Evolutionary conservation across 257 asterid species (phyloP).

Genomic region (Gentiana straminea): DNA sequence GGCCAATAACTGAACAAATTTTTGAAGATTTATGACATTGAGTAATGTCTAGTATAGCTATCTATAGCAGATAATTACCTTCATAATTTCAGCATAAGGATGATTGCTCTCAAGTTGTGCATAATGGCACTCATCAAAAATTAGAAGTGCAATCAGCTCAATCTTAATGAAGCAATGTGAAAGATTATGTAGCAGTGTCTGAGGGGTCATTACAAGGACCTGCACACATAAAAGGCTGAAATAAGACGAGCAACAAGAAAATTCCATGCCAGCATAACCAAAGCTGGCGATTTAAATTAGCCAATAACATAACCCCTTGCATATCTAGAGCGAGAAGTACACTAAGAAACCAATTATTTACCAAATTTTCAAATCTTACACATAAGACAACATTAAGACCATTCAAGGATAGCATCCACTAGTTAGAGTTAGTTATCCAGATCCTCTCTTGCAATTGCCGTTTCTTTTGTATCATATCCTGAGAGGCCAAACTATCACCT

Average conservation of each 20-base stretch:
- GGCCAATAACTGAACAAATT: background rate
- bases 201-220: constrained; percentile 97
- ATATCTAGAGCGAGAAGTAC: too few relatives aligned
- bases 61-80: constrained; percentile 33
- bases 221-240: constrained; percentile 18
- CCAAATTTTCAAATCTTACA: too few relatives aligned
- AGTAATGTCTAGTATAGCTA: background rate
- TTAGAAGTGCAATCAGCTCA: constrained; percentile 73
- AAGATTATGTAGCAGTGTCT: constrained; percentile 58
- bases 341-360: too few relatives aligned
- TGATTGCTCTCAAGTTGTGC: constrained; percentile 90
- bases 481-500: too few relatives aligned
- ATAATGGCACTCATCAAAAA: constrained; percentile 96
- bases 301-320: too few relatives aligned
- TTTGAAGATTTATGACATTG: background rate
- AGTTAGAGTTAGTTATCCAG: too few relatives aligned
- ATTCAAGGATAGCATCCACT: too few relatives aligned
- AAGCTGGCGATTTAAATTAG: too few relatives aligned
- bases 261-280: too few relatives aligned
- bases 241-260: background rate
- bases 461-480: too few relatives aligned
- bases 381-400: too few relatives aligned
- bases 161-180: constrained; percentile 77
- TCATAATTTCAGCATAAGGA: constrained; percentile 97
- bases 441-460: too few relatives aligned